Percentiles rank a stretch among this genome's conserved stretches.
These are phyloP conservation scores for Oryza glaberrima DNA, from an alignment of 176 grass and related monocot species.

Conservation along the genomic window DNA sequence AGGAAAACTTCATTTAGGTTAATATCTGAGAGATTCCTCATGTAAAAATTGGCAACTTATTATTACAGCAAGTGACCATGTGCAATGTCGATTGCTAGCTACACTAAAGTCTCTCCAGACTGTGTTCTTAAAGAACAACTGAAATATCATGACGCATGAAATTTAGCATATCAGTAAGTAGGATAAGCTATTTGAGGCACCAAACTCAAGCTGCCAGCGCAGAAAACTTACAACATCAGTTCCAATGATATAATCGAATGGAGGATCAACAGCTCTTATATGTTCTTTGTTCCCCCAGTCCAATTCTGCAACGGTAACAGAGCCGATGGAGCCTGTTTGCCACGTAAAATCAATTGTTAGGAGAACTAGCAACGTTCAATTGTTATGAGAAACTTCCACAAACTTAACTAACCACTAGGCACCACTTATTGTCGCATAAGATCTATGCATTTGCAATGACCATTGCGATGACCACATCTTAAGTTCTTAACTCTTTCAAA, in stretches of 20 bases:
- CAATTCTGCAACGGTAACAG: constrained; percentile 74
- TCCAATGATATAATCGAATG: constrained; percentile 98
- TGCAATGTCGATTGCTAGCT: background rate
- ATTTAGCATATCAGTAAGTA: background rate
- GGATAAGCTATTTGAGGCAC: background rate
- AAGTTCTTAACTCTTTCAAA: background rate
- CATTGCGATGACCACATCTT: background rate
- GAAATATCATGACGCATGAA: background rate
- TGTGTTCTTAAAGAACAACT: background rate
- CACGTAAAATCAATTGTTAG: no score
- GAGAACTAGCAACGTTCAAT: background rate
- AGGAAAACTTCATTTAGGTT: background rate
- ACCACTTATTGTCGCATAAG: background rate
- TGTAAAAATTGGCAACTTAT: background rate
- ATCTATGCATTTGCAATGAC: background rate
- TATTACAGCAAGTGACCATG: background rate
- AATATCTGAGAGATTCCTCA: background rate
- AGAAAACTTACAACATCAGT: constrained; percentile 87
- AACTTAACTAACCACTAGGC: background rate
- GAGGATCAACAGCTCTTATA: constrained; percentile 72
- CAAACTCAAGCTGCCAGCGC: background rate
- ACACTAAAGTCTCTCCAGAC: background rate
- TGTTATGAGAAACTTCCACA: background rate
- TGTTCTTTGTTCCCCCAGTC: constrained; percentile 91
- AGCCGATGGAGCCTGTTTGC: constrained; percentile 63